A percentile compares a stretch with the other conserved stretches of the same genome.
Conservation (phyloP, 805 yeast species). For the Metschnikowia drakensbergensis region DNA sequence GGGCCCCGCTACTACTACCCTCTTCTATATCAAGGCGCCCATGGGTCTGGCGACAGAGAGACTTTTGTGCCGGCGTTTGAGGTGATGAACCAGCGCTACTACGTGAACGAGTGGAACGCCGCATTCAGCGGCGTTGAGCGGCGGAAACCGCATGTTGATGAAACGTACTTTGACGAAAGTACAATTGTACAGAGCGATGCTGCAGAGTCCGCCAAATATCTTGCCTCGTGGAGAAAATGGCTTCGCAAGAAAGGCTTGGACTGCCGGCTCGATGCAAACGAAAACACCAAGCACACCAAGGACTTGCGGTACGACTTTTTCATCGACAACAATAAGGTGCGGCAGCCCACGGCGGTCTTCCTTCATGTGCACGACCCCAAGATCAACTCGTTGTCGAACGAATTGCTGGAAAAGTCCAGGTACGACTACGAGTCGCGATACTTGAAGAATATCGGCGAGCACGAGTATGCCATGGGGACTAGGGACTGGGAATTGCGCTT, state of each 20-base stretch:
- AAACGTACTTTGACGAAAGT: conserved; percentile 21
- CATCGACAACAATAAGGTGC: conserved; percentile 5
- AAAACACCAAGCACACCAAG: conserved; percentile 24
- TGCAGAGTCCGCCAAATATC: conserved; percentile 17
- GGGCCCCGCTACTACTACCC: conserved; percentile 28
- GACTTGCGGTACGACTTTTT: conserved; percentile 21
- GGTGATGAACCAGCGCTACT: conserved; percentile 33
- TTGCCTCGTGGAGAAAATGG: conserved; percentile 27
- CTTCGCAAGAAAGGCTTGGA: conserved; percentile 22
- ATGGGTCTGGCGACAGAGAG: conserved; percentile 35
- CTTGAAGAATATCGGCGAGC: conserved; percentile 21
- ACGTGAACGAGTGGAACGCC: conserved; percentile 17
- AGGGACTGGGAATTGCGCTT: conserved; percentile 36
- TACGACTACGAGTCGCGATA: conserved; percentile 23
- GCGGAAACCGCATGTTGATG: conserved; percentile 7
- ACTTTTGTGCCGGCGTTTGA: conserved; percentile 38
- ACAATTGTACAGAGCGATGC: conserved; percentile 34
- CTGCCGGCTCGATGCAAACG: conserved; percentile 30
- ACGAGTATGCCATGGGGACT: conserved; percentile 12
- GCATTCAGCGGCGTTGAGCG: conserved; percentile 16
- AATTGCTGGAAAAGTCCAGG: conserved; percentile 8
- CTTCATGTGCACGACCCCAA: conserved; percentile 34
- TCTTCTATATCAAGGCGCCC: conserved; percentile 34
- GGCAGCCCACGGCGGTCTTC: conserved; percentile 25
- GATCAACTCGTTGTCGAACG: conserved; percentile 27